Evolutionary conservation across 2,329 filamentous ascomycete genomes (phyloP), one percentile per base, ranked within the genome.

Genomic region (Penicillium griseofulvum): DNA sequence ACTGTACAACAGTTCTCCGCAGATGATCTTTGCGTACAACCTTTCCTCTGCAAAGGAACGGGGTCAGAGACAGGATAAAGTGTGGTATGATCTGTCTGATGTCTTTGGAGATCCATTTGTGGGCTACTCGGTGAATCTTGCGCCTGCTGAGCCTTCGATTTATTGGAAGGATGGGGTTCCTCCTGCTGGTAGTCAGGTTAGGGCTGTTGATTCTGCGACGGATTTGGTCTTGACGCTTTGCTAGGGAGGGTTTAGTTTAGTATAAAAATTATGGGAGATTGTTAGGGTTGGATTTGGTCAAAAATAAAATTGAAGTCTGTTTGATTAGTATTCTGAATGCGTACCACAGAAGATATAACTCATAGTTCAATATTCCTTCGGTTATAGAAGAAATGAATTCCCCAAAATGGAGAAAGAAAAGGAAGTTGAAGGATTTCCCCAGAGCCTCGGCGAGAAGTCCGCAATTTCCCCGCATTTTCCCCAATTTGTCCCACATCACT

Each of bases 11-110:
- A 68, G 64, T 17, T 62, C 68, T 3, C 67, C 74, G 5, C 68
- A 76, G 63, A 74, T 73, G 3, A 67, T 75, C 22, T 78, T 76
- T 52, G 75, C 74, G 24, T 78, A 78, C 60, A 76, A 70, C 33
- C 63, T 76, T 19, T 60, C 65, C 43, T 61, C 69, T 16, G 57
- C 57, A 33, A 43, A n/a, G 14, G 26, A 19, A 1, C 43, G 37
- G 1, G 36, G 45, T 1, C n/a, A 11, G 36, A 54, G 54, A 7
- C 47, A 46, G 0, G 33, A 54, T 1, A 53, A 60, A 36, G 67
- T 78, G 45, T 76, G 73, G 66, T 78, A 77, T 56, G 75, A 77
- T 61, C 61, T 78, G 38, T 74, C 71, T 4, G 74, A 78, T 68
- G 73, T 78, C 17, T 73, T 75, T 64, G 76, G 76, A 9, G 72